These are phyloP conservation scores for Cryphonectria naterciae DNA, from an alignment of 2,329 filamentous ascomycete genomes.

Conservation along the genomic window DNA sequence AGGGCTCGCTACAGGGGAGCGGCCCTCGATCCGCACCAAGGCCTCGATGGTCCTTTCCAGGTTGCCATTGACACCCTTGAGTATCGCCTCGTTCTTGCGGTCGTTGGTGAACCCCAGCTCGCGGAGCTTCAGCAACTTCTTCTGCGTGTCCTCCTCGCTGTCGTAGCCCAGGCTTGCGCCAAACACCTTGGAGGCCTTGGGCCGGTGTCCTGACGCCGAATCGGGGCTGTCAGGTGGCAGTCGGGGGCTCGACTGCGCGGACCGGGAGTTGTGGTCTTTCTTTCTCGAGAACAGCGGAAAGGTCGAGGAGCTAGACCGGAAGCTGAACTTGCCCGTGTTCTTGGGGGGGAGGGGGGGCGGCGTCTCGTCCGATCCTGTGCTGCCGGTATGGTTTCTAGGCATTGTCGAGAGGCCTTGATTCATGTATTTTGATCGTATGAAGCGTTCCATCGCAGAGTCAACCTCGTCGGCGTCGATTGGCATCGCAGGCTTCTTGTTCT, in stretches of 20 bases:
- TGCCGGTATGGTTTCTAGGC: slow-evolving; percentile 47
- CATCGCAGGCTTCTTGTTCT: slow-evolving; percentile 79
- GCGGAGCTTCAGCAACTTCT: slow-evolving; percentile 75
- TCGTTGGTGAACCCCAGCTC: slow-evolving; percentile 94
- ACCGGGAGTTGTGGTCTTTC: slow-evolving; percentile 49
- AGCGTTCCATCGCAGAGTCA: slow-evolving; percentile 92
- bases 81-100: slow-evolving; percentile 76
- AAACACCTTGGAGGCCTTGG: slow-evolving; percentile 70
- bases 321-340: slow-evolving; percentile 64
- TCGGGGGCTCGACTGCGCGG: slow-evolving; percentile 20
- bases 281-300: slow-evolving; percentile 67
- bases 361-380: slow-evolving; percentile 59
- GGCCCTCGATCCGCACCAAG: slow-evolving; percentile 75
- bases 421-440: slow-evolving; percentile 93
- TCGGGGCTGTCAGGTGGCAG: slow-evolving; percentile 31
- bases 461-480: slow-evolving; percentile 91
- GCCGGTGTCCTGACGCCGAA: slow-evolving; percentile 42
- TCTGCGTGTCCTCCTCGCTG: slow-evolving; percentile 63
- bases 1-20: slow-evolving; percentile 37
- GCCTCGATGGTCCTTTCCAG: slow-evolving; percentile 85
- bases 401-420: slow-evolving; percentile 50
- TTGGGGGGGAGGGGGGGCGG: slow-evolving; percentile 67
- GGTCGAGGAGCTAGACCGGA: slow-evolving; percentile 67
- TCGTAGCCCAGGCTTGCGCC: slow-evolving; percentile 67
- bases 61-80: slow-evolving; percentile 84